Base-by-base conservation (phyloP, 305 asterid genomes). In the Solanum chacoense region DNA sequence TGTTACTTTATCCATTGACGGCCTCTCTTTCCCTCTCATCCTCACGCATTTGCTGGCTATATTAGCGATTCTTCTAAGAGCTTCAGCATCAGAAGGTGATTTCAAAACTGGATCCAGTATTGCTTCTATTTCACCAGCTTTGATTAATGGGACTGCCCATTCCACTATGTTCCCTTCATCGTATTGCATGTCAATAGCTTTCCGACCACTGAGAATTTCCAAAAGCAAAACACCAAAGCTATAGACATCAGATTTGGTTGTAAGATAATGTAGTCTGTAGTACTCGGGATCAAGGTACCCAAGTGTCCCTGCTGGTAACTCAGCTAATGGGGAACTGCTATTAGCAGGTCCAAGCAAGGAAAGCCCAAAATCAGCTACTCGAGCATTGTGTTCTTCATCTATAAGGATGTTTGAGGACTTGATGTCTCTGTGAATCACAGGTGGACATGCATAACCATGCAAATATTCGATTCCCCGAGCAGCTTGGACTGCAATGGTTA, bases 21-120 rank as follows among this genome's bases (percentile, higher is more conserved):
- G 98, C 92, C 98, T 93, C 83, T 94, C 98, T 55, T 95, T 94
- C n/a, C 98, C 98, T 89, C 98, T 93, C 98, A 94, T 95, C 84
- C 98, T 90, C 86, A 95, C 98, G 42, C 98, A 94, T 89, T 92
- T 94, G 77, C 98, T 89, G 9, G 98, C 98, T 12, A 94, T 91
- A 72, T 93, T 95, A 35, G 98, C 97, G 2, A 95, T 95, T 50
- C 93, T 88, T 84, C 92, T 93, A 86, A 95, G 77, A 8, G 98
- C 96, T 87, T 94, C 98, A 29, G 92, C 76, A 89, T 94, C 95
- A 0, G 92, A 74, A 8, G 98, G 98, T 36, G 90, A 92, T 85
- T 93, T 94, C 86, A 95, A 83, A 29, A 85, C 85, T 1, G 97
- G 97, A 88, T 95, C 98, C 29, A 95, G 88, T 28, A 94, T 72